Conservation (phyloP, 306 rosid genomes). For the Sechiopsis laciniata region DNA sequence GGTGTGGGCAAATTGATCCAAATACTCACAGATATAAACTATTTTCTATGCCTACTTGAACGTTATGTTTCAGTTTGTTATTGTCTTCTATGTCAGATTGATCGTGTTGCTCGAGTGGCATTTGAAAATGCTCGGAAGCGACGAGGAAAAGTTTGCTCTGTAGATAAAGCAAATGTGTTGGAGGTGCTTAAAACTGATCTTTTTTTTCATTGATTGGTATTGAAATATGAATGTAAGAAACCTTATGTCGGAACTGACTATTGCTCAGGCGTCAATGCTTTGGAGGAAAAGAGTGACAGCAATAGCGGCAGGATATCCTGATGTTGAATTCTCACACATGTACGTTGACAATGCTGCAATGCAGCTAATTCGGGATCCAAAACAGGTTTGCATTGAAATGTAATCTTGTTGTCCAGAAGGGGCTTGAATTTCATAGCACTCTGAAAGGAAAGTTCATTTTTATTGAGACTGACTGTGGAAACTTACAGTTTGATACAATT, state of each 20-base stretch:
- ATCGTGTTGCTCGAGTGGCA: conserved; percentile 82
- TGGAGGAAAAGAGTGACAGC: conserved; percentile 77
- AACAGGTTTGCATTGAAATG: conserved; percentile 58
- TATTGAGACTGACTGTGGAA: conserved; percentile 9
- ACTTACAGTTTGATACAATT: conserved; percentile 76
- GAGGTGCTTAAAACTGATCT: conserved; percentile 50
- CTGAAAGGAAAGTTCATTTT: background rate
- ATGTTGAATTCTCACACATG: conserved; percentile 92
- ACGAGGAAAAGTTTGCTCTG: conserved; percentile 70
- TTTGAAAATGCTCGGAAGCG: conserved; percentile 83
- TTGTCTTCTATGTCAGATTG: conserved; percentile 47
- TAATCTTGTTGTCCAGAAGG: background rate
- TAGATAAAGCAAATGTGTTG: conserved; percentile 92
- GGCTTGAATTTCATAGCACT: conserved; percentile 11
- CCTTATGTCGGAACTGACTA: conserved; percentile 15
- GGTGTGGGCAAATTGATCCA: no score
- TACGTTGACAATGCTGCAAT: conserved; percentile 91
- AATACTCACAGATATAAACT: background rate
- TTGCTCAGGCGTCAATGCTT: conserved; percentile 68
- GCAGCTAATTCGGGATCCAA: conserved; percentile 88
- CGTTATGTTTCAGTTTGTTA: background rate
- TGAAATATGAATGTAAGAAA: background rate
- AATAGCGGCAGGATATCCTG: conserved; percentile 70
- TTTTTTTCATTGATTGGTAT: background rate
- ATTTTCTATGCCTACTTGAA: background rate